Percentiles rank a stretch among this genome's conserved stretches.
Evolutionary conservation across 2,329 filamentous ascomycete genomes (phyloP).

Genomic region (Chlorencoelia australis): DNA sequence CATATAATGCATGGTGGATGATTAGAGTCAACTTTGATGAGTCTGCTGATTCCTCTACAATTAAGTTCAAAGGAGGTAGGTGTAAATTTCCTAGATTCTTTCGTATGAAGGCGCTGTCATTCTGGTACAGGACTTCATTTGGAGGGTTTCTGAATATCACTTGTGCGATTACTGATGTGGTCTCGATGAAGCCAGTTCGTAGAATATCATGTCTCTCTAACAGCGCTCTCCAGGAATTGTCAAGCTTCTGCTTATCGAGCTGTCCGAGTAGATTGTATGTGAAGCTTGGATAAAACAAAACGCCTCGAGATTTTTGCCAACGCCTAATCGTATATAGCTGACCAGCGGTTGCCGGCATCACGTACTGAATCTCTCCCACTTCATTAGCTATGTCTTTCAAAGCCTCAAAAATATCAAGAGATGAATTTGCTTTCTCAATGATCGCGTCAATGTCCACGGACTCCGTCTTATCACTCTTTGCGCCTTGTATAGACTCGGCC

Average conservation of each 20-base stretch:
- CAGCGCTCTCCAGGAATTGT: constrained; percentile 51
- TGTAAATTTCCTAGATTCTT: constrained; percentile 9
- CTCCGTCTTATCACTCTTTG: neutral
- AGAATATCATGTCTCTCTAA: constrained; percentile 50
- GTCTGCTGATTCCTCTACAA: constrained; percentile 10
- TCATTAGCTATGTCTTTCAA: constrained; percentile 33
- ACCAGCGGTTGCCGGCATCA: constrained; percentile 64
- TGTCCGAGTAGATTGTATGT: constrained; percentile 37
- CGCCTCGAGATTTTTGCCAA: constrained; percentile 59
- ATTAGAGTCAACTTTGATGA: constrained; percentile 33
- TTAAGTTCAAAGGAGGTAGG: constrained; percentile 19
- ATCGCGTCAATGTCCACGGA: constrained; percentile 32
- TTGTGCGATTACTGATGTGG: constrained; percentile 51
- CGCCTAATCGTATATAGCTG: constrained; percentile 72
- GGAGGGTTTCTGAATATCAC: constrained; percentile 38
- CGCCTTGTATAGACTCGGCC: constrained; percentile 31
- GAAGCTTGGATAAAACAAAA: constrained; percentile 67
- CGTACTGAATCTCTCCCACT: constrained; percentile 32
- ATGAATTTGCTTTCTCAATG: constrained; percentile 30
- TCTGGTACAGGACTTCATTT: constrained; percentile 27
- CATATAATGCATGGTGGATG: constrained; percentile 84
- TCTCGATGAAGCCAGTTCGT: constrained; percentile 49
- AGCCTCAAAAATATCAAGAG: constrained; percentile 29
- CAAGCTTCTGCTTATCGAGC: constrained; percentile 32
- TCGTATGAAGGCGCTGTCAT: constrained; percentile 3